Percentiles rank a stretch among this genome's conserved stretches.
Evolutionary conservation across 768 basidiomycete genomes (phyloP).

Genomic region (Hortiboletus campestris): DNA sequence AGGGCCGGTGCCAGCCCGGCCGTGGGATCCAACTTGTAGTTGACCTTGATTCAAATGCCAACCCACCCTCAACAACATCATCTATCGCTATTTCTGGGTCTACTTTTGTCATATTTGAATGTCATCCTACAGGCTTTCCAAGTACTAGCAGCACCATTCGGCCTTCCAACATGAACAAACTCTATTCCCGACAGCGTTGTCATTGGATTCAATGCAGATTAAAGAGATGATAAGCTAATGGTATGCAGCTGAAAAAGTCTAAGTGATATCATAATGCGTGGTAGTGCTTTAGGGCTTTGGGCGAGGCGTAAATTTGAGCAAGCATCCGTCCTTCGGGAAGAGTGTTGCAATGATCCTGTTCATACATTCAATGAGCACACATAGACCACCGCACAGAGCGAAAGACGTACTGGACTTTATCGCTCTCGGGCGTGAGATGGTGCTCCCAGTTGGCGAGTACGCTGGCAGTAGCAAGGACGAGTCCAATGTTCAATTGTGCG

Average conservation of each 20-base stretch:
- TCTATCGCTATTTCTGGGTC: background rate
- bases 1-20: too few species aligned
- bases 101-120: background rate
- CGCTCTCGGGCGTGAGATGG: conserved; percentile 70
- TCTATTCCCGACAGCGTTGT: background rate
- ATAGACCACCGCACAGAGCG: background rate
- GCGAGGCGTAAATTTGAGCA: conserved; percentile 74
- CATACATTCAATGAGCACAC: background rate
- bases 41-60: background rate
- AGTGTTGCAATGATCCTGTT: conserved; percentile 89
- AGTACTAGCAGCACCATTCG: background rate
- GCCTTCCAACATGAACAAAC: background rate
- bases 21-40: too few species aligned
- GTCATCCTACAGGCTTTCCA: background rate
- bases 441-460: conserved; percentile 86
- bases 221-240: conserved; percentile 15
- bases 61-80: background rate
- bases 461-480: conserved; percentile 81
- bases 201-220: conserved; percentile 8
- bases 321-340: conserved; percentile 93
- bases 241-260: background rate
- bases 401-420: conserved; percentile 73
- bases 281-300: conserved; percentile 19
- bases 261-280: background rate
- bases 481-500: conserved; percentile 84